Evolutionary conservation across 2,329 filamentous ascomycete genomes (phyloP).

Genomic region (Alternaria brassicae): DNA sequence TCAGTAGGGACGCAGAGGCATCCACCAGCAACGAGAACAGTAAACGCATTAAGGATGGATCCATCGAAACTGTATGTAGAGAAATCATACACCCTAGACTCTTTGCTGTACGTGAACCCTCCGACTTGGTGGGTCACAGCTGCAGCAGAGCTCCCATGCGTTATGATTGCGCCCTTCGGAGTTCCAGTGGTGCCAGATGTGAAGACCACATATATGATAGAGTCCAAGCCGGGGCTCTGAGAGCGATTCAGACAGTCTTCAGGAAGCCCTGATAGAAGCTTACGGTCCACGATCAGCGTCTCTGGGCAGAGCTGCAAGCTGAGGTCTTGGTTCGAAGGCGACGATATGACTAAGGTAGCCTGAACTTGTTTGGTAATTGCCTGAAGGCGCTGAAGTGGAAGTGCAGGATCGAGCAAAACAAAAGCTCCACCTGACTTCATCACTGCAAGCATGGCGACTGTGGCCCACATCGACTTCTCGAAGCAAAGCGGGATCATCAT

Average conservation of each 20-base stretch:
- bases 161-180: conserved; percentile 67
- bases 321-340: no score
- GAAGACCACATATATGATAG: conserved; percentile 60
- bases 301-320: neutral
- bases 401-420: conserved; percentile 36
- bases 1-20: neutral
- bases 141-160: no score
- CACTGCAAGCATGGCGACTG: conserved; percentile 50
- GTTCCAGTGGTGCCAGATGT: conserved; percentile 81
- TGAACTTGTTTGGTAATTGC: conserved; percentile 7
- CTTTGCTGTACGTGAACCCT: no score
- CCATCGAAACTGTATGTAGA: conserved; percentile 1
- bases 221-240: neutral
- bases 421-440: conserved; percentile 53
- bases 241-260: no score
- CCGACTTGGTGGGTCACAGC: no score
- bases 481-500: conserved; percentile 13
- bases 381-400: conserved; percentile 7
- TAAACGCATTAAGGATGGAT: neutral
- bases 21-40: neutral
- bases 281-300: neutral
- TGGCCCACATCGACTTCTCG: conserved; percentile 26
- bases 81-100: neutral
- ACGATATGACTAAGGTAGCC: no score
- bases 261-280: no score